Base-by-base conservation (phyloP, 202 grass and related monocot species). In the Sporobolus alterniflorus region DNA sequence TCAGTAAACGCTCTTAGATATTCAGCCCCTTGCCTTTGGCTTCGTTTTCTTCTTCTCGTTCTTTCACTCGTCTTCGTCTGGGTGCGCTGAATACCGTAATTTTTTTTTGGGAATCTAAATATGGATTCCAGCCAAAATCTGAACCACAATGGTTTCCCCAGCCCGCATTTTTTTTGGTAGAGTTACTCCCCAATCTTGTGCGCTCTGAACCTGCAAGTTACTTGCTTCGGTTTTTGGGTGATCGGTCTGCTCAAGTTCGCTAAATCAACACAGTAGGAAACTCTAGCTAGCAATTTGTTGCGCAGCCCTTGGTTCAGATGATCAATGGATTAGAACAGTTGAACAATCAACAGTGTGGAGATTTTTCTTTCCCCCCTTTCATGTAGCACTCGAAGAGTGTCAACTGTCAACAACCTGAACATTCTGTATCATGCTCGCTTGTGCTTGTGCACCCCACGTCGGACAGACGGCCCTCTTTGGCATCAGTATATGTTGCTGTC, bases 11-110 rank as follows among this genome's bases (percentile, higher is more conserved):
- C 11, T 16, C 24, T 52, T 7, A 20, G 31, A 47, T 49, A 42
- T 16, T 62, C 64, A 26, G n/a, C 0, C 12, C 22, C 15, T 1
- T 55, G 49, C 32, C 1, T 39, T 40, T 9, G 1, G 9, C 2
- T 75, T 4, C 15, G 3, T 14, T 57, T 10, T 26, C 11, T 12
- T 29, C 13, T 43, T 86, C 79, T 71, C 69, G 79, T 67, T 66
- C n/a, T n/a, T n/a, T n/a, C n/a, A n/a, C 84, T 76, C 22, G 66
- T 90, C 51, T 10, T 77, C 29, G 17, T 30, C 1, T 31, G 13
- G 60, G 30, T 7, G 14, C 15, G 17, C 62, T 11, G 16, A 30
- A 24, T 34, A 0, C 6, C 16, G 12, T 48, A 15, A 3, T 61
- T 32, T 7, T 13, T 26, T 11, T n/a, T 6, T n/a, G n/a, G n/a